Evolutionary conservation across 1,284 basidiomycete species (phyloP), one percentile per base, ranked within the genome.

Genomic region (Anthracocystis setariae): DNA sequence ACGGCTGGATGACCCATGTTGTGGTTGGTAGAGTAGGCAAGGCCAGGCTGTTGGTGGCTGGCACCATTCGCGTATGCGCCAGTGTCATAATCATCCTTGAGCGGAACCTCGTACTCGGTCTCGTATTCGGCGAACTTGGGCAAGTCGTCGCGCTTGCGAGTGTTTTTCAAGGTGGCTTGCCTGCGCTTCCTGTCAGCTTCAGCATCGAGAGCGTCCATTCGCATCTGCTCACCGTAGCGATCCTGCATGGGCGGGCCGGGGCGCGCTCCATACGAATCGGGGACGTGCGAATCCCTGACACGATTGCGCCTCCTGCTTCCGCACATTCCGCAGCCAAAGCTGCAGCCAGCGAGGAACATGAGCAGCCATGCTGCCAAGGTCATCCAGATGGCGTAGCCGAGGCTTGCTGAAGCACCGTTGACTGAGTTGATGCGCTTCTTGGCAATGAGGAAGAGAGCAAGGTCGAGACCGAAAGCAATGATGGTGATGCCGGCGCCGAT

Each of bases 81-180:
- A 12, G 74, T 59, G 21, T 76, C 74, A 33, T 78, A 78, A 44
- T 78, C 74, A 33, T 72, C 54, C 52, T 67, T 79, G 43, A 79
- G 70, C 7, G 78, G 78, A 13, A 77, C 52, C 52, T 72, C 74
- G 47, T 78, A 65, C 47, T 80, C 77, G 40, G 72, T 75, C 49
- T 76, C 76, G 51, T 78, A 80, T 39, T 74, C 76, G 32, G 77
- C 78, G 46, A 80, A 80, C 35, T 78, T 72, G 62, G 78, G 78
- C n/a, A 80, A 72, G 38, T 78, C 74, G 18, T 46, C 49, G 15
- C 44, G 46, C 18, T 38, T 54, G 12, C 20, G 21, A 12, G 46
- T 42, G 33, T 67, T 62, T 33, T 66, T 56, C 33, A 67, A 42
- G 1, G 67, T 67, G 3, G 50, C 62, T 44, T 77, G 78, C 33